Percentiles rank a stretch among this genome's conserved stretches.
Conservation (phyloP, 1,284 basidiomycete species). For the Ceratobasidium sp. region DNA sequence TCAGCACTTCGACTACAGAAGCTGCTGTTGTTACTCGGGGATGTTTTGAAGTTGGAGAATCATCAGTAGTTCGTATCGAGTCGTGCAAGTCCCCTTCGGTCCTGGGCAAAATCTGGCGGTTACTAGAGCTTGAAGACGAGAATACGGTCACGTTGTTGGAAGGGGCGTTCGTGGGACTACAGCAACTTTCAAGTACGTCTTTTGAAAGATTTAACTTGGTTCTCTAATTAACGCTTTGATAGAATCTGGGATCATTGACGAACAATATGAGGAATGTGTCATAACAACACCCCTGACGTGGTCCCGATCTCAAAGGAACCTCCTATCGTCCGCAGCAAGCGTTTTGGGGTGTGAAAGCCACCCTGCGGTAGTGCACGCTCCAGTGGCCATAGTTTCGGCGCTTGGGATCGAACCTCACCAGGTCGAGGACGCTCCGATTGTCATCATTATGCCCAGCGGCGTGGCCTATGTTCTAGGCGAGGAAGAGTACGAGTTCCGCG, state of each 20-base stretch:
- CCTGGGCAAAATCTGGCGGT: neutral
- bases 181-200: neutral
- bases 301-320: neutral
- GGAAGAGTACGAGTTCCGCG: neutral
- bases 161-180: neutral
- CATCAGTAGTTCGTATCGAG: neutral
- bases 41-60: neutral
- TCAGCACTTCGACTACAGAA: neutral
- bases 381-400: neutral
- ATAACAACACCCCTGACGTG: neutral
- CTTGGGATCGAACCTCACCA: neutral
- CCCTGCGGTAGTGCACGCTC: neutral
- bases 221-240: neutral
- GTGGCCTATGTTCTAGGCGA: constrained; percentile 24
- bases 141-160: neutral
- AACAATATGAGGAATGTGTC: neutral
- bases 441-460: constrained; percentile 3
- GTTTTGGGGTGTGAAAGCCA: constrained; percentile 8
- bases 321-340: neutral
- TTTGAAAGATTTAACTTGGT: neutral
- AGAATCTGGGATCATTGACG: neutral
- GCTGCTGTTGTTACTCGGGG: neutral
- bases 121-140: neutral
- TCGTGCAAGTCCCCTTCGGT: too few species aligned
- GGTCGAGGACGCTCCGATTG: constrained; percentile 1